Conservation (phyloP, 768 basidiomycete species). For the Hortiboletus flavorubellus region DNA sequence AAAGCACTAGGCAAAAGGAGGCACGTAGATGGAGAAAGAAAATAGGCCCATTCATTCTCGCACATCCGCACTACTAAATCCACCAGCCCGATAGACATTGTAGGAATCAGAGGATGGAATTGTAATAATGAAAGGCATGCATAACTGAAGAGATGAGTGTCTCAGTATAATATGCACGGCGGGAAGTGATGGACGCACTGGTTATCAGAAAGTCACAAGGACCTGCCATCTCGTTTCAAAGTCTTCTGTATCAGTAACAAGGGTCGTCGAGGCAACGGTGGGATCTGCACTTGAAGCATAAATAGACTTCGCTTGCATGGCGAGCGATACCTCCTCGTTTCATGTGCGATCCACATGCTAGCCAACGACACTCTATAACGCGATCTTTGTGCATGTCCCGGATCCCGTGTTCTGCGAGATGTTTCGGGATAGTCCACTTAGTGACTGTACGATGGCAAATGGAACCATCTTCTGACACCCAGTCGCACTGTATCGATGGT, state of each 20-base stretch:
- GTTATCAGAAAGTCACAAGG: background rate
- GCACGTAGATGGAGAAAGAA: background rate
- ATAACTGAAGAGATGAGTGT: background rate
- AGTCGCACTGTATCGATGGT: background rate
- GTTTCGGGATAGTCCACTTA: background rate
- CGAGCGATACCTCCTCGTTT: constrained; percentile 8
- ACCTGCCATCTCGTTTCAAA: background rate
- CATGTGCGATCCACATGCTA: background rate
- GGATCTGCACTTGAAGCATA: constrained; percentile 11
- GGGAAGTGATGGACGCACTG: background rate
- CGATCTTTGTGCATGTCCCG: background rate
- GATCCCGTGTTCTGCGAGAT: constrained; percentile 17
- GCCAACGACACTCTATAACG: constrained; percentile 7
- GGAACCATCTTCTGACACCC: background rate
- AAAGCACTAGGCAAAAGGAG: background rate
- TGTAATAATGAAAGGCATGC: background rate
- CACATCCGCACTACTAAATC: background rate
- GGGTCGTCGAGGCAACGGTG: too few species aligned
- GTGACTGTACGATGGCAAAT: constrained; percentile 5
- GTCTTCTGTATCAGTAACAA: background rate
- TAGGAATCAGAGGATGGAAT: constrained; percentile 1
- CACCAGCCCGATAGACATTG: background rate
- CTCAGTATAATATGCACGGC: background rate
- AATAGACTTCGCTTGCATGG: constrained; percentile 16
- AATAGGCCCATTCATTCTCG: background rate